Evolutionary conservation across 257 asterid genomes (phyloP), one percentile per base, ranked within the genome.

Genomic region (Schizonepeta tenuifolia): DNA sequence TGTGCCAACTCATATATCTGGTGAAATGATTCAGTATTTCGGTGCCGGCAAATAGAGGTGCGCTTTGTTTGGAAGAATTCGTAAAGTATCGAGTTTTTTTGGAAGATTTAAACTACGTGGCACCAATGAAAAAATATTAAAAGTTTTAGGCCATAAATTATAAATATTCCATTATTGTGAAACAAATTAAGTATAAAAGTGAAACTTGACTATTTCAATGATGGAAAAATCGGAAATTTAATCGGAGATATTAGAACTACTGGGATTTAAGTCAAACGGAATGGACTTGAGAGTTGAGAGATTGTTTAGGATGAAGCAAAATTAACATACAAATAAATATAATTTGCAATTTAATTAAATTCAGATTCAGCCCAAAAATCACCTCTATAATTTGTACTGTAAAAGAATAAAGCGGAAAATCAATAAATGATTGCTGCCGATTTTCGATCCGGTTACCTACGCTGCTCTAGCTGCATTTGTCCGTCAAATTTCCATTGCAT

Each of bases 381-480:
- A 24, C 40, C 14, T 31, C 46, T 62, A 17, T 13, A 58, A 15
- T 17, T 50, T 50, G 24, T 49, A 7, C 0, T 36, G 1, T 0
- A n/a, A n/a, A n/a, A n/a, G 41, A 6, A 36, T 6, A 36, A 36
- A 38, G 43, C 43, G 4, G 20, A 26, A 28, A 58, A 58, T 28
- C 15, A 26, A 57, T 38, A 38, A 63, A 43, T 63, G 69, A 63
- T 40, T 62, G 11, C 35, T 5, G 60, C 72, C 75, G 72, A 61
- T 53, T 3, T 69, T 36, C 21, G 24, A 55, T 70, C 18, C 28
- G 66, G 73, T 70, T 58, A 56, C 46, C 74, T 67, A 57, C 65
- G 57, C 15, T 22, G 40, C 65, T 35, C 22, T 68, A 13, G 36
- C 58, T 61, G 10, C 15, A 36, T 50, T 31, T n/a, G 26, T 47